Evolutionary conservation across 495 filamentous ascomycete species (phyloP), one percentile per base, ranked within the genome.

Genomic region (Annulohypoxylon bovei): DNA sequence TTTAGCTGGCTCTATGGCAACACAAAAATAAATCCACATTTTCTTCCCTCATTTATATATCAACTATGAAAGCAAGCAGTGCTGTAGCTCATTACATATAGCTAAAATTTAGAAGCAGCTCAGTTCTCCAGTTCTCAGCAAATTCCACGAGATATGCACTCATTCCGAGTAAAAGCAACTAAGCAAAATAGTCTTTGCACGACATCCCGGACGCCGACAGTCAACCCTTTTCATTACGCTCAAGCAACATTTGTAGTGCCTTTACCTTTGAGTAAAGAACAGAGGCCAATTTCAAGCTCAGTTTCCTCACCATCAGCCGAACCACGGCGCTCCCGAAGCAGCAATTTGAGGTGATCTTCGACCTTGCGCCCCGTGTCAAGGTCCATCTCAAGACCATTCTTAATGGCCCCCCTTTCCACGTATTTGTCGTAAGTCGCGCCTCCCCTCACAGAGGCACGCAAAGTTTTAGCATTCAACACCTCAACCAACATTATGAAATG

Each of bases 401-500:
- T n/a, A 28, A 62, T 8, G 12, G 32, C n/a, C 35, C 75, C 73
- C 9, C 57, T 56, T 40, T 35, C 56, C 27, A 65, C 42, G 49
- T 77, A 77, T 20, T 40, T 40, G n/a, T 75, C 75, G 25, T 75
- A 72, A 8, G 39, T 11, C n/a, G 55, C 63, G 14, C 35, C 25
- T n/a, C 47, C 27, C 25, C 22, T 53, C 14, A 66, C 37, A 5
- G 11, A 65, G 3, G 33, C 40, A 20, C 53, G 27, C 14, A 77
- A 32, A 18, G n/a, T 23, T 3, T 53, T 28, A 6, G 47, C 12
- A 44, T 67, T 46, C 11, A 74, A 32, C 8, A 55, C 42, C 49
- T 80, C n/a, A 1, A 62, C 56, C 28, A 77, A 61, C 11, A 65
- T 55, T 20, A 81, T 40, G 20, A 14, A 32, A 54, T 80, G 73